These are phyloP conservation scores for Cladophialophora carrionii DNA, from an alignment of 2,329 filamentous ascomycete genomes.

Conservation along the genomic window DNA sequence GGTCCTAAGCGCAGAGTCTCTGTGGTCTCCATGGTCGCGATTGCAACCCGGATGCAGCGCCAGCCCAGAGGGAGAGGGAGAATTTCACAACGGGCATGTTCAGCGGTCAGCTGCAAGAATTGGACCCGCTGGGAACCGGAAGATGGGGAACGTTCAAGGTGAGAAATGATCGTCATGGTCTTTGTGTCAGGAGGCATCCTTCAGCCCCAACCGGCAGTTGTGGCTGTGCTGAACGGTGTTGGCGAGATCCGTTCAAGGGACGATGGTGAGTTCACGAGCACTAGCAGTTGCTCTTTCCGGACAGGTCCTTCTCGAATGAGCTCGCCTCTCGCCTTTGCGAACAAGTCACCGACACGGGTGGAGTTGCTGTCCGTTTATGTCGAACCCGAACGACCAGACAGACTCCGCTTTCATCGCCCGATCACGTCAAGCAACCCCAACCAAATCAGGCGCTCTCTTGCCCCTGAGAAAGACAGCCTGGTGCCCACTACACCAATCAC, in stretches of 20 bases:
- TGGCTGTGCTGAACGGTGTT: constrained; percentile 16
- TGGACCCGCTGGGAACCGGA: background rate
- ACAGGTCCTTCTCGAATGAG: background rate
- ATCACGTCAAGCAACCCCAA: constrained; percentile 20
- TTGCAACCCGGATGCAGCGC: background rate
- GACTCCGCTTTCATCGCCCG: constrained; percentile 18
- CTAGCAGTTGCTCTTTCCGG: background rate
- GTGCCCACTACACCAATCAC: constrained; percentile 18
- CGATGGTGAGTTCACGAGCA: background rate
- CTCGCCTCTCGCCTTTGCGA: background rate
- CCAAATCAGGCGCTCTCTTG: constrained; percentile 5
- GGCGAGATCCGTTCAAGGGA: background rate
- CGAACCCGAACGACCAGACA: background rate
- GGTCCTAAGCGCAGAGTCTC: background rate
- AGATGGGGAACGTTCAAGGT: background rate
- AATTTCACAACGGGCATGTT: background rate
- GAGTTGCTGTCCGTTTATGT: constrained; percentile 18
- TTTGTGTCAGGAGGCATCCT: constrained; percentile 5
- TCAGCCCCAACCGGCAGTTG: constrained; percentile 15
- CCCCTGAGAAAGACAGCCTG: constrained; percentile 19
- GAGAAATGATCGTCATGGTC: constrained; percentile 9
- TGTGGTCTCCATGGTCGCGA: background rate
- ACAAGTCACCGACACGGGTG: constrained; percentile 10
- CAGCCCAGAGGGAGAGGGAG: background rate
- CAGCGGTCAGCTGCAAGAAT: background rate